Conservation (phyloP, 306 rosid species). For the Ormosia emarginata region DNA sequence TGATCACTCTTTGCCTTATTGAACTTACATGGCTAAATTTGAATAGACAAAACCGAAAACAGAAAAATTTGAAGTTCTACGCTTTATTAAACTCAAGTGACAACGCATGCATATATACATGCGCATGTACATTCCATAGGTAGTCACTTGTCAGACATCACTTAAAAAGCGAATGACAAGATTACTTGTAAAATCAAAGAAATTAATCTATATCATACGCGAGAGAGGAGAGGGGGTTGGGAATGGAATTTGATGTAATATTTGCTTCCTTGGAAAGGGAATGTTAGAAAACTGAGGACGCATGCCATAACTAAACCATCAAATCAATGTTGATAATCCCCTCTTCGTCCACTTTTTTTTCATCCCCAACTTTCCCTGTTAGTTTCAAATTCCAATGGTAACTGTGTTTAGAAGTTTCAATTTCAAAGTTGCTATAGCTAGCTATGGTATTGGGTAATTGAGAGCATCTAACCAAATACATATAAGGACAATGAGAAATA, state of each 20-base stretch:
- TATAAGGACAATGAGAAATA: slow-evolving; percentile 32
- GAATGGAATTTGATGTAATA: neutral
- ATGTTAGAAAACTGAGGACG: neutral
- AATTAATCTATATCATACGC: neutral
- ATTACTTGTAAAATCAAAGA: slow-evolving; percentile 21
- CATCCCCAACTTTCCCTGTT: neutral
- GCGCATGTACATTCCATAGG: slow-evolving; percentile 16
- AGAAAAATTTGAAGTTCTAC: neutral
- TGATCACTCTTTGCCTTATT: neutral
- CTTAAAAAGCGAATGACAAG: slow-evolving; percentile 16
- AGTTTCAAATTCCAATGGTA: slow-evolving; percentile 9
- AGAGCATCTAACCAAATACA: slow-evolving; percentile 23
- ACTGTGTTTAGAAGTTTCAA: neutral
- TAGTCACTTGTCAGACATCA: slow-evolving; percentile 20
- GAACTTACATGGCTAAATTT: neutral
- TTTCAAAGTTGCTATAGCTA: slow-evolving; percentile 22
- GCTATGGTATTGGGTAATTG: neutral
- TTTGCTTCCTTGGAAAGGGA: neutral
- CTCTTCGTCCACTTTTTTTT: neutral
- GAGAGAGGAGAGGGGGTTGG: neutral
- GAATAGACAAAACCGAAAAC: neutral
- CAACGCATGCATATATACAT: slow-evolving; percentile 37
- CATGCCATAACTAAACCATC: slow-evolving; percentile 14
- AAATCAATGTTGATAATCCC: slow-evolving; percentile 20
- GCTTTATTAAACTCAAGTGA: slow-evolving; percentile 17